Evolutionary conservation across 2,329 filamentous ascomycete species (phyloP), one percentile per base, ranked within the genome.

Genomic region (Aspergillus luchuensis): DNA sequence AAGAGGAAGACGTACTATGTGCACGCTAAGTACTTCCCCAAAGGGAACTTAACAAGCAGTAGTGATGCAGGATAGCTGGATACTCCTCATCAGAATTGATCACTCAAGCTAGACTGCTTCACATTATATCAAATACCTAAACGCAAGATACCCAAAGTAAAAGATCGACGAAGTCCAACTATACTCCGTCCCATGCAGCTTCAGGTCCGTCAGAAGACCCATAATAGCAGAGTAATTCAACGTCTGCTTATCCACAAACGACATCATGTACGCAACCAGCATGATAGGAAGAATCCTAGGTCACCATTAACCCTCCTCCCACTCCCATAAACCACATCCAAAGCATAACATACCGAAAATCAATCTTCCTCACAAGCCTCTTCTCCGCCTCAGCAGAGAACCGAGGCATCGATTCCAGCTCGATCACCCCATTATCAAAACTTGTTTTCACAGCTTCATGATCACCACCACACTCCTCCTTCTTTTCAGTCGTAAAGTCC

Each of bases 211-310:
- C 25, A 58, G 30, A 30, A 58, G 38, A 1, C 72, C 74, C 73
- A 76, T 75, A 36, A 77, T 66, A 4, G 72, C 68, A 0, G 69
- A 65, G 57, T 74, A 76, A 56, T 60, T 68, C 8, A 78, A 56
- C 4, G 73, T 72, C 6, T 73, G 71, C 62, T 77, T 77, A 56
- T 78, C 75, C 28, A 76, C 61, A 47, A 73, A 76, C 33, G 75
- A 73, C 56, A 73, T 63, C 63, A 71, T 65, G 45, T 71, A 72
- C 5, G 68, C 67, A 13, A 72, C 57, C 5, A 68, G 58, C 67
- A 72, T 69, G 49, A 72, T 60, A 1, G 69, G 70, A 15, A 71
- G 63, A 30, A 71, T 47, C 39, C 67, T 69, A 11, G 3, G 17
- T 13, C 17, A 7, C 13, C 51, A 33, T 19, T 8, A 30, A 45